These are phyloP conservation scores for Lepidium didymum DNA, from an alignment of 345 rosid species.

Conservation along the genomic window DNA sequence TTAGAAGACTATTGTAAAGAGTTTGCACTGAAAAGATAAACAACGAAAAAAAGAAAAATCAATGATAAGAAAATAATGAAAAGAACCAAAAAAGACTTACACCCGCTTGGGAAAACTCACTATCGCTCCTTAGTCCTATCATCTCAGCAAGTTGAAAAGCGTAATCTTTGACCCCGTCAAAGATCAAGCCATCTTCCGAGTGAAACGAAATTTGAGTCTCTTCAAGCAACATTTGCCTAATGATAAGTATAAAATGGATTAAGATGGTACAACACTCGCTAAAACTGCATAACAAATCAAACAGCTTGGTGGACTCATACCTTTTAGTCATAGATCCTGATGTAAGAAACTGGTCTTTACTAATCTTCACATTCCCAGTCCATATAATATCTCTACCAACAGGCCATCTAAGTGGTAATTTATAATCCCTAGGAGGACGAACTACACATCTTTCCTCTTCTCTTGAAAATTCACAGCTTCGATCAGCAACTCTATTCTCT, in stretches of 20 bases:
- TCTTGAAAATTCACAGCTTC: slow-evolving; percentile 60
- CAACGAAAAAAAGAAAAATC: too few relatives aligned
- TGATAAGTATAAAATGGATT: neutral
- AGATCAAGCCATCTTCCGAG: slow-evolving; percentile 71
- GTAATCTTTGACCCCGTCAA: slow-evolving; percentile 86
- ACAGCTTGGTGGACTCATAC: slow-evolving; percentile 23
- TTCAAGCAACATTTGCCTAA: slow-evolving; percentile 83
- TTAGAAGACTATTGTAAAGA: neutral
- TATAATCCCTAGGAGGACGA: slow-evolving; percentile 87
- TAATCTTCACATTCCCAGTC: slow-evolving; percentile 84
- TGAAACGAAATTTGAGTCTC: slow-evolving; percentile 96
- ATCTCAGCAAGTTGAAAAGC: slow-evolving; percentile 90
- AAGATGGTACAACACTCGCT: neutral
- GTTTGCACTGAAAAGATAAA: neutral
- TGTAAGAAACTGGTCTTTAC: slow-evolving; percentile 86
- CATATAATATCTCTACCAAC: slow-evolving; percentile 84
- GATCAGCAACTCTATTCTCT: slow-evolving; percentile 53
- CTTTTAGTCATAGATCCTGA: slow-evolving; percentile 95
- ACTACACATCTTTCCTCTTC: slow-evolving; percentile 45
- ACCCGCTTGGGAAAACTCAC: slow-evolving; percentile 78
- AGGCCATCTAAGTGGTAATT: slow-evolving; percentile 85
- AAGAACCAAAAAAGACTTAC: slow-evolving; percentile 37
- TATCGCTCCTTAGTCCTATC: slow-evolving; percentile 81
- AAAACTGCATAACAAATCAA: neutral
- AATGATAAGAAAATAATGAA: neutral